Percentiles rank a stretch among this genome's conserved stretches.
Conservation (phyloP, 202 grass and related monocot genomes). For the Sporobolus alterniflorus region DNA sequence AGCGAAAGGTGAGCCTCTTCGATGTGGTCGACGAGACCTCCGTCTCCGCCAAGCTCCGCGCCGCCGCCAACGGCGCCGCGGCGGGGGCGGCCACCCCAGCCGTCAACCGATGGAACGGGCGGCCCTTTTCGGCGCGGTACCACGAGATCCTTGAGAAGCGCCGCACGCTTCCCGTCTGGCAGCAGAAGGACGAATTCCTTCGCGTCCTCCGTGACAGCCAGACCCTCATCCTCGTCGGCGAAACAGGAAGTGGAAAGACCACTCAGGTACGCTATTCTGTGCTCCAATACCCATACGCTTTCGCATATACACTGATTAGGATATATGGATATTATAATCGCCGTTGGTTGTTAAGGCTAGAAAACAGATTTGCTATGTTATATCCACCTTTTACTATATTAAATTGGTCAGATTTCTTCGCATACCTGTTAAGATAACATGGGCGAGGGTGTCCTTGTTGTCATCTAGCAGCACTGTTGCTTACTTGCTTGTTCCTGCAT, state of each 20-base stretch:
- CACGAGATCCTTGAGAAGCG: conserved; percentile 88
- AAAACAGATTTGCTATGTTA: not conserved
- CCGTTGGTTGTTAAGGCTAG: not conserved
- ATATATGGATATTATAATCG: not conserved
- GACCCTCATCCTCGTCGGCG: conserved; percentile 85
- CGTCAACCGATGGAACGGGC: conserved; percentile 76
- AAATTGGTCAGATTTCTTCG: conserved; percentile 14
- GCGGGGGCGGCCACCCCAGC: conserved; percentile 31
- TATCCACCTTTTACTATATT: not conserved
- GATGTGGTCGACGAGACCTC: conserved; percentile 82
- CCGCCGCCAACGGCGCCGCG: conserved; percentile 51
- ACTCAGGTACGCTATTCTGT: conserved; percentile 61
- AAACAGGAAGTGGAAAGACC: conserved; percentile 93
- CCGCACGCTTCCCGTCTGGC: conserved; percentile 86
- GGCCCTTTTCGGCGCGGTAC: conserved; percentile 71
- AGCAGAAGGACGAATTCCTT: conserved; percentile 94
- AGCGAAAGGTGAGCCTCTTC: conserved; percentile 96
- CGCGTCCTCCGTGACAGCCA: conserved; percentile 66
- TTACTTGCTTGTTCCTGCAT: not conserved
- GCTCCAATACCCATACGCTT: not conserved
- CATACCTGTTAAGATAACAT: not conserved
- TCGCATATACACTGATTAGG: not conserved
- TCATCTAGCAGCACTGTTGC: not conserved
- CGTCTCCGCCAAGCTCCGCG: conserved; percentile 64
- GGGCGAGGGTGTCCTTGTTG: not conserved